phyloP scores from a whole-genome alignment of 345 rosid genomes.

The Combretum micranthum region DNA sequence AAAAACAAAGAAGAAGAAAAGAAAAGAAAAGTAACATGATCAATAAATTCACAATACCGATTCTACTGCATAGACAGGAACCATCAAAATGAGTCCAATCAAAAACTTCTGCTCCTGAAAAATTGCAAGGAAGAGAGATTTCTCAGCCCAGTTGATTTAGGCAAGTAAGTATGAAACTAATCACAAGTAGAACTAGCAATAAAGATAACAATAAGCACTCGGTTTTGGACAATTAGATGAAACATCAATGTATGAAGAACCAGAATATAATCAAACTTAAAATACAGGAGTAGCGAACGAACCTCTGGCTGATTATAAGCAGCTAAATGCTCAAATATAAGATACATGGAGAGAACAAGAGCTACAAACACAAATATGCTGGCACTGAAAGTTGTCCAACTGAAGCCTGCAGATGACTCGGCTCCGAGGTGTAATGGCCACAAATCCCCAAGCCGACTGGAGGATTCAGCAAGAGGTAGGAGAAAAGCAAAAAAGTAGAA shows the following conservation, averaged over 20 bases:
- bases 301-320: conserved; percentile 98
- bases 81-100: conserved; percentile 94
- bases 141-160: background rate
- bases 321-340: conserved; percentile 84
- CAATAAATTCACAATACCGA: conserved; percentile 47
- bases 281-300: conserved; percentile 10
- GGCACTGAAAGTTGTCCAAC: conserved; percentile 87
- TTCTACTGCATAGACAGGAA: conserved; percentile 90
- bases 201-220: background rate
- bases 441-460: conserved; percentile 31
- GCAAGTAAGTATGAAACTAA: background rate
- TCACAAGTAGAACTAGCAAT: background rate
- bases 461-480: conserved; percentile 51
- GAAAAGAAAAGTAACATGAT: background rate
- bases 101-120: conserved; percentile 98
- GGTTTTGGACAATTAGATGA: too few relatives aligned
- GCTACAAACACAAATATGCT: conserved; percentile 76
- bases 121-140: conserved; percentile 1
- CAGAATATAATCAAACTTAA: too few relatives aligned
- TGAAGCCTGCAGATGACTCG: conserved; percentile 32
- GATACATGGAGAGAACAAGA: conserved; percentile 77
- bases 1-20: conserved; percentile 1
- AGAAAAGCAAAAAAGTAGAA: conserved; percentile 46
- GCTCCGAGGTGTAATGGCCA: conserved; percentile 41
- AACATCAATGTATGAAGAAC: too few relatives aligned